Base-by-base conservation (phyloP, 306 rosid genomes). In the Hippophae gyantsensis region DNA sequence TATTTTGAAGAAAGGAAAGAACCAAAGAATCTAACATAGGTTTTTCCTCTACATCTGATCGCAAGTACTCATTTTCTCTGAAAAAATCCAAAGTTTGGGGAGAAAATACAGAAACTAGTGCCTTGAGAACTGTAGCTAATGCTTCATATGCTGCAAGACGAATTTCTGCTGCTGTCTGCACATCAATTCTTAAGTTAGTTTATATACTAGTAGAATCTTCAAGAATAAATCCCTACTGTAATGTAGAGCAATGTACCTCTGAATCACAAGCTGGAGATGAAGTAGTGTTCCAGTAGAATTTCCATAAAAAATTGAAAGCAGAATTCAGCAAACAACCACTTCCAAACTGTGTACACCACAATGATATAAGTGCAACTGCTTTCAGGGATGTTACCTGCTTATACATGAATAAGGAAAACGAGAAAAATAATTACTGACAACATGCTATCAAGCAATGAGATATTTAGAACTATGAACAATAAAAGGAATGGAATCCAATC, bases 61-160 rank as follows among this genome's bases (percentile, higher is more conserved):
- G 69, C 50, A 69, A 56, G 51, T 72, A 68, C 66, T 71, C 66
- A 43, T 69, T 72, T 70, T 72, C 85, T 73, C 49, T 58, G 25
- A 70, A 45, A 43, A 61, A 64, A 75, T 68, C 49, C 72, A 69
- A 57, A 62, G 72, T 42, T 47, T 70, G 79, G 74, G 62, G 65
- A 69, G 80, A 74, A 81, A 63, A 85, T 52, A 76, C 13, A 25
- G 87, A 72, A 44, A 68, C 84, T 56, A 85, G 74, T 45, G 76
- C 84, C 61, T 70, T 76, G 64, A 90, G 80, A 75, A 74, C 89
- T 72, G 72, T 70, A 72, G 80, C 77, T 72, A 90, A 69, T 9
- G 86, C 85, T 78, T 90, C 95, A 76, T 85, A 83, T 64, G 95
- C 85, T 40, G 96, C 98, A 73, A 90, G 84, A 81, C 65, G 47